Evolutionary conservation across 2,329 filamentous ascomycete species (phyloP), one percentile per base, ranked within the genome.

Genomic region (Botryotinia convoluta): DNA sequence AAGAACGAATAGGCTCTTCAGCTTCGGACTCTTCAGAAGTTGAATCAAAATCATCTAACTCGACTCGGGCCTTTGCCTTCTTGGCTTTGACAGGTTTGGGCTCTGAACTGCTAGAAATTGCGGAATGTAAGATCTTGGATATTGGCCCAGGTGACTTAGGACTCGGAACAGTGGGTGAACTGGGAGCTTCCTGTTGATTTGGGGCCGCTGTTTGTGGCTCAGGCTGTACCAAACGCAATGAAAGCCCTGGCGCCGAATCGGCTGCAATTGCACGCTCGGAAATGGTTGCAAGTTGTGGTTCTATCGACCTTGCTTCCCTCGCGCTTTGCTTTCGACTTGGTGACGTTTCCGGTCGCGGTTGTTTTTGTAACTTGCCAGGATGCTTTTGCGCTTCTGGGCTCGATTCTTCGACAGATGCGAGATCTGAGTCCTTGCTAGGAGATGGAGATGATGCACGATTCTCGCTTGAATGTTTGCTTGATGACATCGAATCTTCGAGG

Each of bases 301-400:
- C 80, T 32, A 69, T 29, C 54, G 73, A 20, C 60, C 76, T 79
- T n/a, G 74, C 6, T 32, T 80, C 78, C 74, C 73, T 77, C 39
- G 61, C 69, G 26, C 64, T 51, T 71, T 75, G 71, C 57, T 80
- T 79, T 44, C 74, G 73, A 69, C 63, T 77, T 44, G 78, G 78
- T 39, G 80, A 80, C 6, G 72, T 74, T 48, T 81, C 79, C 20
- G 70, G 63, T 22, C 75, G 75, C 45, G 77, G 87, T 72, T 87
- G 87, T 81, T 94, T 94, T 79, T 93, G 91, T 70, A 94, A 84
- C 81, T 93, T 94, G 83, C 88, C 89, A 5, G 88, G 82, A 72
- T 88, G 86, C 74, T 89, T 86, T 76, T 91, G 89, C 16, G 86
- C 44, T 42, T 77, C 75, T 60, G 80, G 76, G n/a, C 73, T 63